These are phyloP conservation scores for Mortierella sp. DNA, from an alignment of 371 early-diverging fungal genomes.

Conservation along the genomic window DNA sequence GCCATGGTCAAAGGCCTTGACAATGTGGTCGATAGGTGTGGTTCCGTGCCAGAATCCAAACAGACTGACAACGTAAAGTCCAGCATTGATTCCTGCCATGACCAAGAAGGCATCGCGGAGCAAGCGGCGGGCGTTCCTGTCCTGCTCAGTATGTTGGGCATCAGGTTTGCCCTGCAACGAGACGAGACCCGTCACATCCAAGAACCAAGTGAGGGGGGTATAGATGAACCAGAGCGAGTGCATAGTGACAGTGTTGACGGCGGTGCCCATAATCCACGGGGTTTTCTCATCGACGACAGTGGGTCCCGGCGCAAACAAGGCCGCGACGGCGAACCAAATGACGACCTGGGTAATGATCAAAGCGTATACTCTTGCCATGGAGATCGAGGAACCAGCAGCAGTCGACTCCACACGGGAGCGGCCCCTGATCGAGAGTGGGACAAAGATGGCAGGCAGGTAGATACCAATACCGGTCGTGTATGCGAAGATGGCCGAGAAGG, in stretches of 20 bases:
- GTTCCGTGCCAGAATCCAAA: constrained; percentile 8
- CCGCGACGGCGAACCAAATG: neutral
- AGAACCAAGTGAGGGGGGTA: constrained; percentile 20
- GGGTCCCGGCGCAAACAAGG: constrained; percentile 7
- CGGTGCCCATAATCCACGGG: constrained; percentile 4
- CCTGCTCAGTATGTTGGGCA: neutral
- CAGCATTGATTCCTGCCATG: constrained; percentile 16
- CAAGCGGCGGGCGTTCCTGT: neutral
- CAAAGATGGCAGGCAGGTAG: constrained; percentile 21
- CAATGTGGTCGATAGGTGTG: constrained; percentile 11
- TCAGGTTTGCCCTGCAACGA: constrained; percentile 1
- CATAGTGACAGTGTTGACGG: neutral
- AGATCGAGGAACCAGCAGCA: neutral
- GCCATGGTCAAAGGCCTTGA: neutral
- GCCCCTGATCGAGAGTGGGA: constrained; percentile 13
- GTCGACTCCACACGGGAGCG: constrained; percentile 8
- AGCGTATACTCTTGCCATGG: constrained; percentile 22
- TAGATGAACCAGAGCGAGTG: constrained; percentile 28
- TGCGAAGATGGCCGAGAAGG: constrained; percentile 18
- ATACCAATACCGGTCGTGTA: constrained; percentile 21
- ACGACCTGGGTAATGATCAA: neutral
- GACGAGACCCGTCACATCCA: neutral
- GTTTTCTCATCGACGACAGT: constrained; percentile 2
- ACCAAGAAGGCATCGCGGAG: constrained; percentile 2
- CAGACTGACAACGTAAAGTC: neutral